Evolutionary conservation across 2,329 filamentous ascomycete genomes (phyloP).

Genomic region (Diplodia scrobiculata): DNA sequence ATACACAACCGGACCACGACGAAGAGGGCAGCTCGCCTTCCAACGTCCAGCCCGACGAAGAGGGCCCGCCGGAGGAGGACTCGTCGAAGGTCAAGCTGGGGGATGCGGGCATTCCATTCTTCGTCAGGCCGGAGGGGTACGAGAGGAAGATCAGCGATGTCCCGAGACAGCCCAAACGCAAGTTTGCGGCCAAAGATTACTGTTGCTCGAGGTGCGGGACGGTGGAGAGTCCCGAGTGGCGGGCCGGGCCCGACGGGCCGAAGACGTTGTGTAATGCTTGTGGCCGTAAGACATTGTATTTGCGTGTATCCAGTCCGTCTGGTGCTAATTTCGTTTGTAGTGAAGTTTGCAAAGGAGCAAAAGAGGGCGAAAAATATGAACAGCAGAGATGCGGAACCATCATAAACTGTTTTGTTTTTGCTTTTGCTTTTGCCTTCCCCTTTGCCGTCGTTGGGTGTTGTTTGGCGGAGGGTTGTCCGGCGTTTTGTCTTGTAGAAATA

Average conservation of each 20-base stretch:
- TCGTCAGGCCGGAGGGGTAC: not conserved
- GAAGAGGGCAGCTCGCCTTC: not conserved
- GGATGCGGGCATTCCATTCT: constrained; percentile 1
- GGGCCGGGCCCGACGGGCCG: constrained; percentile 86
- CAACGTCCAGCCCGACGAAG: not conserved
- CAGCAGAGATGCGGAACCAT: not conserved
- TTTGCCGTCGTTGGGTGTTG: not conserved
- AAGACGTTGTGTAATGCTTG: constrained; percentile 97
- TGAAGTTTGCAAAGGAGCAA: constrained; percentile 7
- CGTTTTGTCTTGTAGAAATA: not conserved
- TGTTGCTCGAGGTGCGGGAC: constrained; percentile 95
- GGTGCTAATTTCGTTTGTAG: constrained; percentile 3
- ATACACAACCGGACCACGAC: not conserved
- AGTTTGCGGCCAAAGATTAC: constrained; percentile 73
- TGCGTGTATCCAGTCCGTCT: not conserved
- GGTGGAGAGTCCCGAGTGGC: constrained; percentile 91
- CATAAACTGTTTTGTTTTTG: not conserved
- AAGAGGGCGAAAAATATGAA: not conserved
- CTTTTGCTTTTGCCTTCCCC: not conserved
- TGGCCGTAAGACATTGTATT: constrained; percentile 61
- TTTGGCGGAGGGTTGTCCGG: not conserved
- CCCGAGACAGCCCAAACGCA: constrained; percentile 61
- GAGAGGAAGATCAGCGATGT: not conserved
- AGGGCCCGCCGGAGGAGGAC: not conserved
- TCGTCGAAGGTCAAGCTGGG: constrained; percentile 1